A percentile compares a stretch with the other conserved stretches of the same genome.
Conservation (phyloP, 2,329 filamentous ascomycete genomes). For the Drechslerella coelobrocha region DNA sequence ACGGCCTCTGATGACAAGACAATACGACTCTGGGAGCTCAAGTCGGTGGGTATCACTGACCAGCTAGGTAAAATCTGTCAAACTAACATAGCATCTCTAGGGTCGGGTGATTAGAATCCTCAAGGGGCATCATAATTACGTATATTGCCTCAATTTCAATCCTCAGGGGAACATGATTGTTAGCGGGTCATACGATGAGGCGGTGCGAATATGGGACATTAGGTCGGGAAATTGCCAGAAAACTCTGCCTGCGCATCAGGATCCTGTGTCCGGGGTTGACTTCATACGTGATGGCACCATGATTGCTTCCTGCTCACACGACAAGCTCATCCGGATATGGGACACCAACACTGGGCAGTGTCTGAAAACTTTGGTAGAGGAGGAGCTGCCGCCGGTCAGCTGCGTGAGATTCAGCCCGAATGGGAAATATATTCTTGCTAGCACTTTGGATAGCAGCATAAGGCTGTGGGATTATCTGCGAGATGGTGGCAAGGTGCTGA, state of each 20-base stretch:
- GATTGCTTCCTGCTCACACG: slow-evolving; percentile 87
- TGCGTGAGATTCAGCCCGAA: slow-evolving; percentile 93
- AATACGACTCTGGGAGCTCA: slow-evolving; percentile 85
- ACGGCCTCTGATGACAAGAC: slow-evolving; percentile 95
- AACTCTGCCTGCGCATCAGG: slow-evolving; percentile 88
- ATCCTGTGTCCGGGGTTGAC: slow-evolving; percentile 91
- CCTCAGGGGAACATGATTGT: slow-evolving; percentile 97
- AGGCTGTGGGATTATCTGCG: slow-evolving; percentile 95
- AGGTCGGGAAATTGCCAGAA: slow-evolving; percentile 86
- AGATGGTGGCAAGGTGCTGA: slow-evolving; percentile 75
- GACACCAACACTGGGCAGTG: slow-evolving; percentile 95
- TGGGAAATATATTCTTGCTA: slow-evolving; percentile 88
- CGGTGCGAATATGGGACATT: slow-evolving; percentile 96
- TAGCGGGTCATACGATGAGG: slow-evolving; percentile 94
- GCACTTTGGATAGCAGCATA: slow-evolving; percentile 86
- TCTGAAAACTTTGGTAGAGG: slow-evolving; percentile 90
- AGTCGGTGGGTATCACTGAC: slow-evolving; percentile 59
- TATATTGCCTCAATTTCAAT: slow-evolving; percentile 93
- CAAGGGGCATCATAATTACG: slow-evolving; percentile 91
- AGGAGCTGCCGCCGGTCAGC: slow-evolving; percentile 89
- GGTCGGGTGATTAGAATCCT: slow-evolving; percentile 60
- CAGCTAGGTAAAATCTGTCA: not conserved
- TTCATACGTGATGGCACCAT: slow-evolving; percentile 91
- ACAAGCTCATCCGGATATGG: slow-evolving; percentile 93
- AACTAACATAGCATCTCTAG: slow-evolving; percentile 20